Conservation (phyloP, 257 asterid species). For the Ilex aquifolium region DNA sequence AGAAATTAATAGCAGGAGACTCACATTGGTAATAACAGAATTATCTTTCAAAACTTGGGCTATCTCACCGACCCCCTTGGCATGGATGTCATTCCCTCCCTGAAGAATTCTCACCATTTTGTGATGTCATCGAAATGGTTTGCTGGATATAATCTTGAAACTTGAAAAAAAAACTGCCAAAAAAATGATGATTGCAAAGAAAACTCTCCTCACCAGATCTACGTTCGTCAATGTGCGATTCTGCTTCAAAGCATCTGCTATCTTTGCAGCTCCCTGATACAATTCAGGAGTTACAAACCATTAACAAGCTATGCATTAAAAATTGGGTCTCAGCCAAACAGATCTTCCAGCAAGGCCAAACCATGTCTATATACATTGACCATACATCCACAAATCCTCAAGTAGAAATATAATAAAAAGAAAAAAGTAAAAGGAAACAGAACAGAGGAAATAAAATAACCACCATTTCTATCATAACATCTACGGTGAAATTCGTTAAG, state of each 20-base stretch:
- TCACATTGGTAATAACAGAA: conserved; percentile 64
- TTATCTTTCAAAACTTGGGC: conserved; percentile 84
- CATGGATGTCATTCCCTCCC: conserved; percentile 96
- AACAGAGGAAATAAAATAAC: no score
- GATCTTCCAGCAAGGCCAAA: not conserved
- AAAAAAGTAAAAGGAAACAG: no score
- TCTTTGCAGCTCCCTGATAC: conserved; percentile 77
- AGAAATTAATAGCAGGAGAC: conserved; percentile 18
- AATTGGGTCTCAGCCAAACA: not conserved
- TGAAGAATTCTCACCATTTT: conserved; percentile 23
- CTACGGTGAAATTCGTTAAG: no score
- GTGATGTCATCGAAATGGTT: not conserved
- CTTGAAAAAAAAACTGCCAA: conserved; percentile 4
- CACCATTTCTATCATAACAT: no score
- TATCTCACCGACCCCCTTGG: conserved; percentile 62
- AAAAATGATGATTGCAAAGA: conserved; percentile 7
- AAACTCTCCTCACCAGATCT: conserved; percentile 58
- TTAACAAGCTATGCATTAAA: not conserved
- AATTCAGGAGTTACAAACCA: conserved; percentile 11
- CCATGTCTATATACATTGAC: not conserved
- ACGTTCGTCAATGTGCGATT: conserved; percentile 73
- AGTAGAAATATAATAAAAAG: no score
- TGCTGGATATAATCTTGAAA: not conserved
- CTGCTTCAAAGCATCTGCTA: conserved; percentile 85
- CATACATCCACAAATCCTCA: not conserved